phyloP scores from a whole-genome alignment of 768 basidiomycete genomes.

The Hericium alpestre region DNA sequence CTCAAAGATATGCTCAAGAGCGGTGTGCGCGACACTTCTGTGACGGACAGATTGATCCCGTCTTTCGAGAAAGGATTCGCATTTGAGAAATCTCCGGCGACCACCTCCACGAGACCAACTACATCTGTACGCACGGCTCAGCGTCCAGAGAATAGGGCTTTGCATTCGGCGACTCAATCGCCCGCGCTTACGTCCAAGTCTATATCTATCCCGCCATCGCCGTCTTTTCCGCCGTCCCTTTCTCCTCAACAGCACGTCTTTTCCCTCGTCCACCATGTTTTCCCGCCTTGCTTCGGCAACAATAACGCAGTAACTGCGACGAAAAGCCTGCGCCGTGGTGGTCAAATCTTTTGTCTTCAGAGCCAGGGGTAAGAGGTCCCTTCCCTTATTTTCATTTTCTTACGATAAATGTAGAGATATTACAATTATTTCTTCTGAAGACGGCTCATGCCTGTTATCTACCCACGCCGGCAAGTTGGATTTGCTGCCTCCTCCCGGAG shows the following conservation, averaged over 20 bases:
- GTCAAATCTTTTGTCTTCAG: constrained; percentile 44
- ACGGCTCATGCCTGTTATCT: constrained; percentile 32
- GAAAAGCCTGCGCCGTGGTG: constrained; percentile 30
- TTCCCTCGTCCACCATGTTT: constrained; percentile 24
- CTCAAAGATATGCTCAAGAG: constrained; percentile 65
- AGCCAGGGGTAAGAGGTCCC: constrained; percentile 47
- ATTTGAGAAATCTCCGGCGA: constrained; percentile 14
- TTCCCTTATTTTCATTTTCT: not conserved
- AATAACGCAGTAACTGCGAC: constrained; percentile 37
- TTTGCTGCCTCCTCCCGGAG: constrained; percentile 19
- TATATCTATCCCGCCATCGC: constrained; percentile 4
- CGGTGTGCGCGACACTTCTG: constrained; percentile 25
- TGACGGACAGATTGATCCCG: constrained; percentile 23
- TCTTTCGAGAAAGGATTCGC: constrained; percentile 20
- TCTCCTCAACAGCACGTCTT: constrained; percentile 10
- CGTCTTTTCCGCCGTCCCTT: constrained; percentile 1
- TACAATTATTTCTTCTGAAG: constrained; percentile 41
- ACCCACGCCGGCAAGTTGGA: constrained; percentile 20
- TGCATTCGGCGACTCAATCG: constrained; percentile 33
- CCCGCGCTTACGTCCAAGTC: constrained; percentile 1
- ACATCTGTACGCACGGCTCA: constrained; percentile 10
- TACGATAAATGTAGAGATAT: constrained; percentile 32
- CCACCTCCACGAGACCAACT: constrained; percentile 10
- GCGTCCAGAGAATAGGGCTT: constrained; percentile 23
- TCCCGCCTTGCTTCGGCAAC: constrained; percentile 35